phyloP scores from a whole-genome alignment of 768 basidiomycete genomes.

The Rubroboletus pulcherrimus region DNA sequence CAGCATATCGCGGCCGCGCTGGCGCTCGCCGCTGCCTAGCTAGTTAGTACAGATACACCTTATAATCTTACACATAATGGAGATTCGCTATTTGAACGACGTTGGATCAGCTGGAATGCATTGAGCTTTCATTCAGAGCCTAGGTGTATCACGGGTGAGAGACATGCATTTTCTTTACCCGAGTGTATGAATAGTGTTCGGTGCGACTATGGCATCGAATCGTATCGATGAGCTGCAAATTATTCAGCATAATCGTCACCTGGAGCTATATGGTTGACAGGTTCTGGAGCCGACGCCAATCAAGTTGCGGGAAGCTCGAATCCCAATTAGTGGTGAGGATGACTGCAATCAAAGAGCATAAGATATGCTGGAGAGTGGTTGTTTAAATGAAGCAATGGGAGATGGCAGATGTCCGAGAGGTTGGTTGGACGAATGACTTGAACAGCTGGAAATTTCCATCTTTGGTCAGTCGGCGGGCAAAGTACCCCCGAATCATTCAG shows the following conservation, averaged over 20 bases:
- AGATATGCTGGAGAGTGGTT: background rate
- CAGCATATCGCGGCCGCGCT: conserved; percentile 18
- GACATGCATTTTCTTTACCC: background rate
- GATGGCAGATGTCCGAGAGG: background rate
- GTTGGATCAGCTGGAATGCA: background rate
- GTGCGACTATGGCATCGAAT: background rate
- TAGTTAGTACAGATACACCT: conserved; percentile 15
- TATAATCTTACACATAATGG: conserved; percentile 25
- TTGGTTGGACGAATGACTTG: background rate
- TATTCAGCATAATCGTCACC: background rate
- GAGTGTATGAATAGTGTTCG: background rate
- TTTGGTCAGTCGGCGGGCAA: background rate
- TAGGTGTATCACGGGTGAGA: background rate
- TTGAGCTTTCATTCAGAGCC: background rate
- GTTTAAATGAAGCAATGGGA: background rate
- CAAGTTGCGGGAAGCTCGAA: background rate
- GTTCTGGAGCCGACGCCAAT: background rate
- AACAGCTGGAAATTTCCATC: background rate
- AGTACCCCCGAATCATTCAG: background rate
- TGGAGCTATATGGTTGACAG: background rate
- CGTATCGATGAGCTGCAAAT: background rate
- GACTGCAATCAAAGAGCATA: background rate
- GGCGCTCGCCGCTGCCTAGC: conserved; percentile 15
- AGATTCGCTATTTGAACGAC: conserved; percentile 1
- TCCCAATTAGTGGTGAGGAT: background rate